Evolutionary conservation across 2,329 filamentous ascomycete species (phyloP), one percentile per base, ranked within the genome.

Genomic region (Ophiosphaerella narmari): DNA sequence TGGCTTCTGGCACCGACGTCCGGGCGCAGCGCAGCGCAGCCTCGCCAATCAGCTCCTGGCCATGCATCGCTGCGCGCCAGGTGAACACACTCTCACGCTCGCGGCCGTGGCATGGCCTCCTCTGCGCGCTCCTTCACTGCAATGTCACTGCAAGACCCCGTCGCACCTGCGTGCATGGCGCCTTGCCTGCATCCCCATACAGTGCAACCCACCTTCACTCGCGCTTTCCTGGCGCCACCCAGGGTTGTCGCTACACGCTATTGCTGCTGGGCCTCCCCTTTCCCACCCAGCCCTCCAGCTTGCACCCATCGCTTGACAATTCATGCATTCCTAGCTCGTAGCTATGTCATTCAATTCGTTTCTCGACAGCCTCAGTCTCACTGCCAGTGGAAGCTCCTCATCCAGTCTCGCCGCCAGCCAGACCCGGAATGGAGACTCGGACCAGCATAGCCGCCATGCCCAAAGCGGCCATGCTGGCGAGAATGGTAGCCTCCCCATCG

Each of bases 1-100:
- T 69, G 67, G 61, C 66, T 68, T 69, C 63, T 60, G 52, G 45
- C 41, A 41, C 50, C 55, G 54, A 58, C 54, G 59, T 58, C 60
- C 45, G 42, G 42, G 57, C 55, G 61, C 59, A 46, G 53, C 50
- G 16, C 16, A 18, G 16, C 16, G 16, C 16, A 18, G 16, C 21
- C 23, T n/a, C 39, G 32, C 51, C 49, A 55, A 55, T 50, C 46
- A 48, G 9, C 50, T 7, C 38, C 46, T 39, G 16, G 7, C 18
- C 24, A 18, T n/a, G 18, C 18, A 21, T 21, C 18, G 31, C 18
- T 42, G 31, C 21, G 21, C 16, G 39, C 45, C 16, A 12, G 34
- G 40, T 45, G 40, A 47, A 29, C 11, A 29, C 18, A 46, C 33
- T 37, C 37, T 37, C 37, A 38, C 16, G 18, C 39, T 43, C 50